Conservation (phyloP, 2,329 filamentous ascomycete species). For the Phaeosphaeria sp. region DNA sequence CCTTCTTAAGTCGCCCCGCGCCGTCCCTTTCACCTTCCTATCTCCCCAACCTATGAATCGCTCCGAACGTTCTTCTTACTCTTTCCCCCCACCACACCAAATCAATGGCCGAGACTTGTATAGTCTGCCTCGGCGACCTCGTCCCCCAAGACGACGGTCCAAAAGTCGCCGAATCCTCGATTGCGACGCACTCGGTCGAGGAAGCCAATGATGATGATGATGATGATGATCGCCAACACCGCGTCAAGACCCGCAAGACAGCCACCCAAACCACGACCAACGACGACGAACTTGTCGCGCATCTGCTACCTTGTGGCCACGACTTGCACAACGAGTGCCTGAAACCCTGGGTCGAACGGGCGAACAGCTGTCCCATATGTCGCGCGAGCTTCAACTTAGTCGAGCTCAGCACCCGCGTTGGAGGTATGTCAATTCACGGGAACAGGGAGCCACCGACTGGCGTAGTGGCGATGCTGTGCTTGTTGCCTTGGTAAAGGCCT, state of each 20-base stretch:
- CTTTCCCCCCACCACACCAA: conserved; percentile 25
- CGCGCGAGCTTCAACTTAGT: conserved; percentile 90
- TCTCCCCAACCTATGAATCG: conserved; percentile 45
- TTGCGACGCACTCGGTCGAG: conserved; percentile 35
- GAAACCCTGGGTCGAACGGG: conserved; percentile 92
- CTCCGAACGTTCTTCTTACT: conserved; percentile 30
- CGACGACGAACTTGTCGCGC: conserved; percentile 64
- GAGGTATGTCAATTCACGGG: conserved; percentile 65
- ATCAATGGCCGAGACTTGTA: conserved; percentile 71
- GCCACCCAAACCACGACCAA: conserved; percentile 37
- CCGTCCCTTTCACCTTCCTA: conserved; percentile 39
- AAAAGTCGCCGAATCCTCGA: conserved; percentile 32
- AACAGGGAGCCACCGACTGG: conserved; percentile 19
- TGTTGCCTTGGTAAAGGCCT: conserved; percentile 22
- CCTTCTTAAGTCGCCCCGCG: conserved; percentile 28
- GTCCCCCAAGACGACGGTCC: conserved; percentile 61
- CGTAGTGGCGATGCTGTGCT: conserved; percentile 24
- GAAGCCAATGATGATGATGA: conserved; percentile 7
- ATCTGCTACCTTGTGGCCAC: conserved; percentile 81
- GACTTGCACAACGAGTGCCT: conserved; percentile 92
- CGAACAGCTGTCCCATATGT: conserved; percentile 98
- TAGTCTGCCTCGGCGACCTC: conserved; percentile 75
- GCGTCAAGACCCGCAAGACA: conserved; percentile 20
- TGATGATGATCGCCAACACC: conserved; percentile 19
- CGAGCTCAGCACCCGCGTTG: conserved; percentile 78